These are phyloP conservation scores for Talaromyces ruber DNA, from an alignment of 495 filamentous ascomycete genomes.

Conservation along the genomic window DNA sequence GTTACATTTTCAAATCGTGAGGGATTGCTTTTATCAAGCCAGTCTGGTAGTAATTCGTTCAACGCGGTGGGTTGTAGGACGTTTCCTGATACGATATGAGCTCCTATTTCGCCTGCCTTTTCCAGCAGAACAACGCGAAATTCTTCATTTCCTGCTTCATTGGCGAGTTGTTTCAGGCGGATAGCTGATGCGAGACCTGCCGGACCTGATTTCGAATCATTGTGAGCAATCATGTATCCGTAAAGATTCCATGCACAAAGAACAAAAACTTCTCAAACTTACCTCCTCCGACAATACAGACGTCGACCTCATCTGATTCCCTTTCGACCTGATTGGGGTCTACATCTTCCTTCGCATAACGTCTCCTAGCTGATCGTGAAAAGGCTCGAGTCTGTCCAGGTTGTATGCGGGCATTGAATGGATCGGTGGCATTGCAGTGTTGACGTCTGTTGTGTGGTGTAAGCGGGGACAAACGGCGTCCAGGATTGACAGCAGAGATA, in stretches of 20 bases:
- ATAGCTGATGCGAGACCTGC: conserved; percentile 91
- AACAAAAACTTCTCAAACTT: conserved; percentile 13
- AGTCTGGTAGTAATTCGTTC: conserved; percentile 88
- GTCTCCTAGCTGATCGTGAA: conserved; percentile 38
- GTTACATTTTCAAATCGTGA: conserved; percentile 78
- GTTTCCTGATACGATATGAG: conserved; percentile 92
- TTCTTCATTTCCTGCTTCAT: conserved; percentile 90
- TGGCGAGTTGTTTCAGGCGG: conserved; percentile 89
- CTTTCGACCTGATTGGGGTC: conserved; percentile 69
- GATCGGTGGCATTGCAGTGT: conserved; percentile 12
- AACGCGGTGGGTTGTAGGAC: conserved; percentile 87
- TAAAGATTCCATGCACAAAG: neutral
- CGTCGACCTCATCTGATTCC: conserved; percentile 89
- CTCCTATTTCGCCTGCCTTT: conserved; percentile 91
- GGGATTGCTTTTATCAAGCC: conserved; percentile 80
- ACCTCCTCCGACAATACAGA: conserved; percentile 93
- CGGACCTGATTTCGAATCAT: conserved; percentile 47
- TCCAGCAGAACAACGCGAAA: conserved; percentile 90
- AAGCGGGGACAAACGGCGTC: conserved; percentile 15
- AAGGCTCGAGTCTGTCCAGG: conserved; percentile 31
- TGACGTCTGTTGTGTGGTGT: conserved; percentile 14
- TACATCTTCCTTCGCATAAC: conserved; percentile 51
- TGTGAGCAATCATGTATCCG: conserved; percentile 11
- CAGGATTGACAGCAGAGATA: conserved; percentile 15
- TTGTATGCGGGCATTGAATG: conserved; percentile 12